phyloP scores from a whole-genome alignment of 331 rosid species.

The Quercus phellos region DNA sequence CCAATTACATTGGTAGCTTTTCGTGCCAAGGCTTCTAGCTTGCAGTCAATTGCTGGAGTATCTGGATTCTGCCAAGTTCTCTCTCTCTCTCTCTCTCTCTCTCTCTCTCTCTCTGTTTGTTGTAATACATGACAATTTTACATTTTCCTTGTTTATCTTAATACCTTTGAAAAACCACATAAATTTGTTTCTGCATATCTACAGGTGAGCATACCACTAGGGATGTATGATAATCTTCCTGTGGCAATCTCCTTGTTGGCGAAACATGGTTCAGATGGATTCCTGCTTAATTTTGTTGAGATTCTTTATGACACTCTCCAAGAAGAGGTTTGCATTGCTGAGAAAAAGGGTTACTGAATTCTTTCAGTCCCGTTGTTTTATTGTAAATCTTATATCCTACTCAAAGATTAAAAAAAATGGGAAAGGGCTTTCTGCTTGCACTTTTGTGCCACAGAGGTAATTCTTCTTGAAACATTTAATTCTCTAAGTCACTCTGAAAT shows the following conservation, averaged over 20 bases:
- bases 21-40: conserved; percentile 66
- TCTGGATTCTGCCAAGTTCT: conserved; percentile 86
- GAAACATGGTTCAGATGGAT: conserved; percentile 68
- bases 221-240: conserved; percentile 58
- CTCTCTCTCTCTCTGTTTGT: background rate
- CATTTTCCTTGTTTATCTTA: background rate
- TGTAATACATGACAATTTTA: background rate
- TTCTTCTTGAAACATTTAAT: background rate
- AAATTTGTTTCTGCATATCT: conserved; percentile 3
- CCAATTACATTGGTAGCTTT: conserved; percentile 39
- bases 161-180: background rate
- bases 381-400: background rate
- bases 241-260: conserved; percentile 75
- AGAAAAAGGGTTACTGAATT: background rate
- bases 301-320: conserved; percentile 43
- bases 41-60: conserved; percentile 82
- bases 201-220: conserved; percentile 81
- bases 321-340: conserved; percentile 28
- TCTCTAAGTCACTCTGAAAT: background rate
- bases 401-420: background rate
- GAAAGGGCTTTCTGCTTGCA: background rate
- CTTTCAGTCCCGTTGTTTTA: background rate
- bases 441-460: background rate
- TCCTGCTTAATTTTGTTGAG: conserved; percentile 67
- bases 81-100: background rate